Evolutionary conservation across 148 eudicot genomes (phyloP).

Genomic region (Chenopodium formosanum): DNA sequence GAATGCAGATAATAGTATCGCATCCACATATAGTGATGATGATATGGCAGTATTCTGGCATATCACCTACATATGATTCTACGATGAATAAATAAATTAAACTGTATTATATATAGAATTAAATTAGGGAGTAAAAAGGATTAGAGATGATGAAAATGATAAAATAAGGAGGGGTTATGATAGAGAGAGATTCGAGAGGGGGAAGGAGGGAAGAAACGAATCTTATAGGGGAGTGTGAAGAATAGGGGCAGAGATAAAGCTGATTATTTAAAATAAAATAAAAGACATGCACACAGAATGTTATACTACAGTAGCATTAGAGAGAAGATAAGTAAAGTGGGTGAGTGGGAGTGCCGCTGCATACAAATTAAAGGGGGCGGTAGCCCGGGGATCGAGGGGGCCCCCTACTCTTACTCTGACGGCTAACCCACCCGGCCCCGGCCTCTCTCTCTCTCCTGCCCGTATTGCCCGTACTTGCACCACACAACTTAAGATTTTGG

Average conservation of each 20-base stretch:
- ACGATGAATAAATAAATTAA: too few relatives aligned
- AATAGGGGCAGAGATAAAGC: conserved; percentile 20
- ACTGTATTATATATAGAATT: too few relatives aligned
- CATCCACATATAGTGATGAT: neutral
- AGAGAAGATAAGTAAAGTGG: conserved; percentile 8
- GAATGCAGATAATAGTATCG: too few relatives aligned
- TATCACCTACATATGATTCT: neutral
- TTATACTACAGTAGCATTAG: neutral
- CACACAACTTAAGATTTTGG: too few relatives aligned
- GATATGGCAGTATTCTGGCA: neutral
- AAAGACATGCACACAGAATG: conserved; percentile 35
- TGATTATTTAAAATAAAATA: neutral
- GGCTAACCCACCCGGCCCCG: neutral
- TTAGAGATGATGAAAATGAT: too few relatives aligned
- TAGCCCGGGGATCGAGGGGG: conserved; percentile 24
- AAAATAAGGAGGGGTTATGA: neutral
- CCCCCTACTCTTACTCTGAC: conserved; percentile 18
- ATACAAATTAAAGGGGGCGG: neutral
- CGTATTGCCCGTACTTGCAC: neutral
- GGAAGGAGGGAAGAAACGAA: conserved; percentile 21
- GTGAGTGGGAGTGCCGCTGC: neutral
- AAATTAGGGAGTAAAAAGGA: too few relatives aligned
- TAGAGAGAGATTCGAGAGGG: conserved; percentile 16
- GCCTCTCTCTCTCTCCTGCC: conserved; percentile 10
- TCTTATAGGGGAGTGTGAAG: conserved; percentile 32